Percentiles rank a stretch among this genome's conserved stretches.
These are phyloP conservation scores for Sclerotinia minor DNA, from an alignment of 2,329 filamentous ascomycete genomes.

Conservation along the genomic window DNA sequence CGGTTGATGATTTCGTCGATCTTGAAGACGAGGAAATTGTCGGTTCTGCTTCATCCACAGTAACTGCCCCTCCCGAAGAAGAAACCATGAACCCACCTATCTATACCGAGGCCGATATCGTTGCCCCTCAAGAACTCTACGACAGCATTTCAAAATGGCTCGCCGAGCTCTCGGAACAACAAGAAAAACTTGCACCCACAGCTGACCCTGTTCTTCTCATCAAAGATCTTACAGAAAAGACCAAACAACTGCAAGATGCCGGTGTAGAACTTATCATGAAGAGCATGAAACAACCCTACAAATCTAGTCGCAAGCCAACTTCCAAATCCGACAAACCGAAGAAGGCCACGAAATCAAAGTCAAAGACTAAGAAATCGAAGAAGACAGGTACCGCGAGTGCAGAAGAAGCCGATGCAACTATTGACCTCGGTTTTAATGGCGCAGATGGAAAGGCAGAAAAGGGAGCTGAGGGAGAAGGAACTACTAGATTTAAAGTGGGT, in stretches of 20 bases:
- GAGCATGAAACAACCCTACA: constrained; percentile 57
- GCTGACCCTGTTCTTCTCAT: constrained; percentile 74
- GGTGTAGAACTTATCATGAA: constrained; percentile 71
- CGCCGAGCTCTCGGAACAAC: constrained; percentile 65
- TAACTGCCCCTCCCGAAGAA: constrained; percentile 44
- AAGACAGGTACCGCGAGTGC: constrained; percentile 39
- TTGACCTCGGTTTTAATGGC: constrained; percentile 43
- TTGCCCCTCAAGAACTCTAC: constrained; percentile 61
- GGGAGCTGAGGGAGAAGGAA: constrained; percentile 33
- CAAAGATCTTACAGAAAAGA: constrained; percentile 69
- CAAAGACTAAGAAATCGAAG: constrained; percentile 43
- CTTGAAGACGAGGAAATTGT: constrained; percentile 69
- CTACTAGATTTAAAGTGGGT: constrained; percentile 43
- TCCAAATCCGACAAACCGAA: constrained; percentile 42
- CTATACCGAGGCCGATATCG: constrained; percentile 73
- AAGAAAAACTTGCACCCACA: constrained; percentile 66
- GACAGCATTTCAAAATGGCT: constrained; percentile 72
- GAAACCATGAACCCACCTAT: constrained; percentile 61
- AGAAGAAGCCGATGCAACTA: constrained; percentile 43
- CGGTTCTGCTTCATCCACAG: constrained; percentile 36
- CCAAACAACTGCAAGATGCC: constrained; percentile 69
- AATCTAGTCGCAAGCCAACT: constrained; percentile 28
- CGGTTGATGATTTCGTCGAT: constrained; percentile 61
- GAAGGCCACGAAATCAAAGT: constrained; percentile 33
- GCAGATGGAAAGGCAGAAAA: constrained; percentile 1